Evolutionary conservation across 768 basidiomycete species (phyloP), one percentile per base, ranked within the genome.

Genomic region (Mycena crocata): DNA sequence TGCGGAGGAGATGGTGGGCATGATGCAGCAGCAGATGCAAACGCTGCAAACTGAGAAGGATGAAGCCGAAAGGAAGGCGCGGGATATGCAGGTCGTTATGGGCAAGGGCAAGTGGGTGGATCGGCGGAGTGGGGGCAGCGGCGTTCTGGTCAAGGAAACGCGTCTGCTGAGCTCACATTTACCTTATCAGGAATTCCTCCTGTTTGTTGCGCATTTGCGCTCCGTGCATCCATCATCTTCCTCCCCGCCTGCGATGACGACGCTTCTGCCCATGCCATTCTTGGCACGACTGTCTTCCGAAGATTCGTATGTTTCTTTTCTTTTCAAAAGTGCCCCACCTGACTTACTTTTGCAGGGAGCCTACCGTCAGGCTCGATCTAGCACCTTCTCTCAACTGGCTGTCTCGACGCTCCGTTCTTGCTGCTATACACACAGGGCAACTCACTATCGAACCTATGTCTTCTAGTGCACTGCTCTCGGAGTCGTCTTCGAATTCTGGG

Each of bases 351-450:
- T 64, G 5, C 76, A 95, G 96, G 26, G 97, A 99, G 72, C 94
- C 97, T 0, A 94, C 96, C 0, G 82, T 98, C 32, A 90, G 98
- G 12, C 86, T 99, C 21, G 98, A 99, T 74, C 82, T 93, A n/a
- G 96, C 98, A 0, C 94, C 96, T 0, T 93, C 95, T 15, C 82
- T 99, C 35, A 96, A 94, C 73, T 99, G 94, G 93, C 84, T 99
- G n/a, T 92, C 93, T 19, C 87, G 96, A 30, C 89, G 95, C 31
- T 90, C 90, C 5, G 92, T 99, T 26, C 84, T 90, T 5, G 80
- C 89, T 28, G 97, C 97, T 7, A 93, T 99, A 63, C 89, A 98
- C 69, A 87, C 85, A 12, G 95, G 95, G 0, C 93, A 96, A 74
- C 86, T 99, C 31, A 88, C 86, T 17, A 90, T 99, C 56, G 97